Evolutionary conservation across 2,329 filamentous ascomycete genomes (phyloP), one percentile per base, ranked within the genome.

Genomic region (Botryotinia globosa): DNA sequence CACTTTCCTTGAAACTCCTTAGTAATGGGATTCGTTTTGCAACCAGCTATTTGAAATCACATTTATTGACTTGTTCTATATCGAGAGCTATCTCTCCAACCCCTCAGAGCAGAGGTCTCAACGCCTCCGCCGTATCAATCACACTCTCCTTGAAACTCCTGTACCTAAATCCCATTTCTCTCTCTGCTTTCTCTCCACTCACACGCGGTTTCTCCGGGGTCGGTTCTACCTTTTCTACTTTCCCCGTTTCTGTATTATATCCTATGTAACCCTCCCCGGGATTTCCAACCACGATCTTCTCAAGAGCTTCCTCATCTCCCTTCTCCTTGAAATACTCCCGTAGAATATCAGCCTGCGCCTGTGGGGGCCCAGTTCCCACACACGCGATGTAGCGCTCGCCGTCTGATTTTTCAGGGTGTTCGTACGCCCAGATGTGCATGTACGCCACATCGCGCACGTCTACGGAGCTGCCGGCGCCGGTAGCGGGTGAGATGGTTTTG

Each of bases 361-460:
- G 84, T 0, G 79, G 71, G 0, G 80, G 79, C 0, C 78, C 81
- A 44, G 78, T 80, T 5, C 78, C 79, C 1, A 76, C 76, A 51
- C 78, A 78, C 0, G 80, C 80, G 32, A 85, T 79, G 73, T 83
- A 85, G 14, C 84, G 78, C 76, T 86, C 80, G 3, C 83, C 82
- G 72, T 85, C 77, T 0, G 82, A 79, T 59, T 80, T 75, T 0
- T 79, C 75, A 0, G 81, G 77, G 45, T 84, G 77, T 72, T 83
- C 81, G 32, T 81, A 80, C 0, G 79, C 78, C 76, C 81, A 84
- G 3, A 82, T 76, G 22, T 83, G 78, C 59, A 84, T 77, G 12
- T 79, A 78, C 3, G 83, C 83, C 0, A 85, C 84, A 72, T 86
- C 84, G 8, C 83, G 80, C 0, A 85, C 83, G 73, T 86, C 84